Base-by-base conservation (phyloP, 2,329 filamentous ascomycete genomes). In the Diaporthe caulivora region DNA sequence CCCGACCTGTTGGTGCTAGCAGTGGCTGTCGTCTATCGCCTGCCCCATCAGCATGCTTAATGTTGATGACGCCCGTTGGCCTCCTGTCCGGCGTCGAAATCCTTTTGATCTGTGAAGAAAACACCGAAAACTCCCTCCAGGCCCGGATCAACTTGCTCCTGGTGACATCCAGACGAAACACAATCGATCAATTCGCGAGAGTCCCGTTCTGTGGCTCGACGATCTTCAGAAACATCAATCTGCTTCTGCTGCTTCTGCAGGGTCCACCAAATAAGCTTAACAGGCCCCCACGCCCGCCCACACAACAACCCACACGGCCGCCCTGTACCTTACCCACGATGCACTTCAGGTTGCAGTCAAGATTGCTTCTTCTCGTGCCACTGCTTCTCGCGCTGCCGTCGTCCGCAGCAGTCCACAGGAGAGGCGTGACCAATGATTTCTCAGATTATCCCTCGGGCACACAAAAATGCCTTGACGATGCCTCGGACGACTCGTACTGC, bases 381-480 rank as follows among this genome's bases (percentile, higher is more conserved):
- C 76, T 80, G 44, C 54, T 77, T 15, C 70, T 74, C 58, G 73
- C 77, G 44, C 65, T 76, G 64, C 55, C 70, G 11, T 71, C 75
- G 18, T 74, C 75, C 47, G 78, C 77, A 57, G 77, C 79, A 51
- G 69, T 82, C 60, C 70, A 80, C 34, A 57, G 34, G 9, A 71
- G 69, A 55, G 77, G 79, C 47, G 70, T 83, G 64, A 72, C 79
- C 3, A 83, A 84, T 75, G 81, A 87, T 79, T 88, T 87, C 76
- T 80, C 79, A 34, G 77, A 81, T 31, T 88, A 88, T 75, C 86
- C 86, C 0, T 21, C 76, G 29, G 78, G 75, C 26, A 79, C 86
- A 2, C 85, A 86, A 72, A 9, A 77, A 10, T 90, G 88, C 73
- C 80, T 90, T 1, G 79, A 83, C 75, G 62, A 81, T 21, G 81